Percentiles rank a stretch among this genome's conserved stretches.
phyloP scores from a whole-genome alignment of 805 yeast genomes.

The Wickerhamomyces xylosicus region DNA sequence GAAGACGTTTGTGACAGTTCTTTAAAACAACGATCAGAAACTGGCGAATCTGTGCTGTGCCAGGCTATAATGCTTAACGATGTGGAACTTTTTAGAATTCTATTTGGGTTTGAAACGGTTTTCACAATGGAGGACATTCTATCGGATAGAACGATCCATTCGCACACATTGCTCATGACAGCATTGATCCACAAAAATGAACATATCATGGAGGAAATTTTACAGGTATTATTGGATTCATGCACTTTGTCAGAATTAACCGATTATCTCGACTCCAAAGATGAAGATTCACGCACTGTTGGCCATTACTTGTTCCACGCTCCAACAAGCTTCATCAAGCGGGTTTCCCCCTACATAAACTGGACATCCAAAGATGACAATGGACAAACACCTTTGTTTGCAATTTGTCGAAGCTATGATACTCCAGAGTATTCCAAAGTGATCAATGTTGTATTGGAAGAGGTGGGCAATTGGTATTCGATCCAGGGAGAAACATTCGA shows the following conservation, averaged over 20 bases:
- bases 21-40: conserved; percentile 29
- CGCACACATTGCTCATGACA: conserved; percentile 45
- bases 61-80: conserved; percentile 45
- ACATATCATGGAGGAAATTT: conserved; percentile 35
- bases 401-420: conserved; percentile 73
- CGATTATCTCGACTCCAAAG: conserved; percentile 39
- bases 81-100: conserved; percentile 33
- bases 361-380: conserved; percentile 61
- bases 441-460: conserved; percentile 33
- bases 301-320: conserved; percentile 70
- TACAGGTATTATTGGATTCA: conserved; percentile 31
- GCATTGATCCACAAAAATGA: conserved; percentile 49
- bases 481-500: conserved; percentile 24
- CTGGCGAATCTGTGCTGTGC: conserved; percentile 68
- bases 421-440: conserved; percentile 48
- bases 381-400: conserved; percentile 71
- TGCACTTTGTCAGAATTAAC: conserved; percentile 35
- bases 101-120: conserved; percentile 34
- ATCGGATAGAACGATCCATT: conserved; percentile 45
- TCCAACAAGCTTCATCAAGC: conserved; percentile 35
- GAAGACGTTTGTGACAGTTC: no score
- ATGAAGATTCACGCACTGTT: conserved; percentile 43
- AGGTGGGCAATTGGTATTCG: conserved; percentile 33
- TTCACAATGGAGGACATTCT: conserved; percentile 60
- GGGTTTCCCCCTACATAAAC: conserved; percentile 48